Percentiles rank a stretch among this genome's conserved stretches.
Evolutionary conservation across 148 eudicot species (phyloP).

Genomic region (Amaranthus palmeri): DNA sequence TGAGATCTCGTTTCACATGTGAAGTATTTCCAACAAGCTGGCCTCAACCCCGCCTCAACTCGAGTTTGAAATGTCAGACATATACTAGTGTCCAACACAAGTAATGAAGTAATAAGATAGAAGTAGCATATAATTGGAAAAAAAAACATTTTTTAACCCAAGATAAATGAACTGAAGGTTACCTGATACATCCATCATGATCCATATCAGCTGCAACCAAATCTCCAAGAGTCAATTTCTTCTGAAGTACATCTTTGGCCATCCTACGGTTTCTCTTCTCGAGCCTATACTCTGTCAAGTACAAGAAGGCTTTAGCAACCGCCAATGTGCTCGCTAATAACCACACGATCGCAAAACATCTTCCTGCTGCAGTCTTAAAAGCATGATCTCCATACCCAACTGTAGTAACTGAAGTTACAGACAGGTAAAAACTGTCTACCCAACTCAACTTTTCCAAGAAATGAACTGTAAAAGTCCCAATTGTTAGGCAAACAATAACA

Average conservation of each 20-base stretch:
- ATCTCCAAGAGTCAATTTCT: slow-evolving; percentile 56
- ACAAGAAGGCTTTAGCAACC: slow-evolving; percentile 62
- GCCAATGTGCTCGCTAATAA: slow-evolving; percentile 55
- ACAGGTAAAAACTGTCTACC: slow-evolving; percentile 61
- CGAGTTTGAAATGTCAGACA: no score
- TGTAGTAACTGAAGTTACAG: slow-evolving; percentile 71
- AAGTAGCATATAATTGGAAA: no score
- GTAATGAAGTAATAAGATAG: no score
- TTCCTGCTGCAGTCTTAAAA: slow-evolving; percentile 43
- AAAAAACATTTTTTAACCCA: no score
- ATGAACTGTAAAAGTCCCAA: slow-evolving; percentile 43
- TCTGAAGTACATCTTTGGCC: slow-evolving; percentile 49
- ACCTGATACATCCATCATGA: slow-evolving; percentile 70
- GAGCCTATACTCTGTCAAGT: slow-evolving; percentile 56
- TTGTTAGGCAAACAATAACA: slow-evolving; percentile 37
- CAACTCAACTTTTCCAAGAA: slow-evolving; percentile 39
- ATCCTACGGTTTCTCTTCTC: slow-evolving; percentile 51
- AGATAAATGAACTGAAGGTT: background rate
- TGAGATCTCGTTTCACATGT: no score
- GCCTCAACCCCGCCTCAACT: no score
- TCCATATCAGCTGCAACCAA: slow-evolving; percentile 63
- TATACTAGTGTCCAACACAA: no score
- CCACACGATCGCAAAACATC: slow-evolving; percentile 66
- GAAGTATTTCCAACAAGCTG: no score
- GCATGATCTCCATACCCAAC: slow-evolving; percentile 67